These are phyloP conservation scores for Coemansia sp. DNA, from an alignment of 192 early-diverging fungal species.

Conservation along the genomic window DNA sequence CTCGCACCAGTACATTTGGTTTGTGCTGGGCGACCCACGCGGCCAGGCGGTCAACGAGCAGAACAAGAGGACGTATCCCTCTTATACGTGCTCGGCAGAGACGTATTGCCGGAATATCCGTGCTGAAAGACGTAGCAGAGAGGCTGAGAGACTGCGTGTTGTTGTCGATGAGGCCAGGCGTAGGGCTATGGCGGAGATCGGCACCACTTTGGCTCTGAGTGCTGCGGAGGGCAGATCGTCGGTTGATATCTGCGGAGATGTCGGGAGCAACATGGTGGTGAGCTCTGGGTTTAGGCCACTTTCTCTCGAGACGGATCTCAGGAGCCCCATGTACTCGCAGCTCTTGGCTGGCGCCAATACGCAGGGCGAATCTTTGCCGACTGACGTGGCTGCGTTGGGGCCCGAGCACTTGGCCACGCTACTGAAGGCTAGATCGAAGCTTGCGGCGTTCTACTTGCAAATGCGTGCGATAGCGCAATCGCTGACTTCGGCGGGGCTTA, in stretches of 20 bases:
- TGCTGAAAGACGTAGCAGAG: background rate
- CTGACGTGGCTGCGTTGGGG: background rate
- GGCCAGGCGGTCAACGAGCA: background rate
- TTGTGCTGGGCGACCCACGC: slow-evolving; percentile 15
- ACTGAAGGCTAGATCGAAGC: background rate
- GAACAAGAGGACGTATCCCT: background rate
- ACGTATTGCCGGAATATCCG: background rate
- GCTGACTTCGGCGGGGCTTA: too few species aligned
- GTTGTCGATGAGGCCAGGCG: background rate
- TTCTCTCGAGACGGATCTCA: background rate
- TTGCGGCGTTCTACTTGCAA: background rate
- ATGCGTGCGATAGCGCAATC: background rate
- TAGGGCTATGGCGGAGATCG: background rate
- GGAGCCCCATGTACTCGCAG: background rate
- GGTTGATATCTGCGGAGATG: background rate
- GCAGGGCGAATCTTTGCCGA: background rate
- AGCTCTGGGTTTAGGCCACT: background rate
- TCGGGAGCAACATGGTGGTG: background rate
- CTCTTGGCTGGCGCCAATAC: background rate
- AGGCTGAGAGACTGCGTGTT: background rate
- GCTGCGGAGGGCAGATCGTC: background rate
- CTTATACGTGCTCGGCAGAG: background rate
- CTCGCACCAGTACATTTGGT: slow-evolving; percentile 41
- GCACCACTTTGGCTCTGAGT: background rate
- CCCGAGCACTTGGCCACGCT: background rate